These are phyloP conservation scores for Xylaria sp. DNA, from an alignment of 2,329 filamentous ascomycete genomes.

Conservation along the genomic window DNA sequence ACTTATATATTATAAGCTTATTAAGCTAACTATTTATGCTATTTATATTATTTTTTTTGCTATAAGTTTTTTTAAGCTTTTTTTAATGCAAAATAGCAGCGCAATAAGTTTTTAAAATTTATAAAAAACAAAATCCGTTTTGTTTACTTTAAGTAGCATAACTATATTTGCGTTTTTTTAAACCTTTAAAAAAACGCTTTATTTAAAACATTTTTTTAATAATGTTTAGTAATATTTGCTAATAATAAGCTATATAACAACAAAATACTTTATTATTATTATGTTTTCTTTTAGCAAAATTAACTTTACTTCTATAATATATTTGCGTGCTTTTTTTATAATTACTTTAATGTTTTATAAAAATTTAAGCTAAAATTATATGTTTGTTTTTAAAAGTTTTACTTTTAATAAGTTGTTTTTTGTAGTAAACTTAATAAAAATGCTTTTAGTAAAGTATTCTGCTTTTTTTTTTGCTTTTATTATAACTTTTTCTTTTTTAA, in stretches of 20 bases:
- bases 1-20: constrained; percentile 23
- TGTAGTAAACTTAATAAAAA: constrained; percentile 9
- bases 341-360: constrained; percentile 10
- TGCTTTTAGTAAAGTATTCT: constrained; percentile 25
- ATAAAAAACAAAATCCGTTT: constrained; percentile 21
- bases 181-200: constrained; percentile 11
- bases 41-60: constrained; percentile 23
- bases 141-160: constrained; percentile 11
- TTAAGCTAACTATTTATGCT: neutral
- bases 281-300: constrained; percentile 9
- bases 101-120: constrained; percentile 22
- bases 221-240: constrained; percentile 6
- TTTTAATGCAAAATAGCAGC: constrained; percentile 21
- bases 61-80: constrained; percentile 14
- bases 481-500: constrained; percentile 19
- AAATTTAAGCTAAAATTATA: constrained; percentile 4
- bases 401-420: constrained; percentile 19
- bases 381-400: constrained; percentile 1
- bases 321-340: constrained; percentile 19
- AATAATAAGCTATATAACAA: neutral
- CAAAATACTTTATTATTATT: constrained; percentile 18
- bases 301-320: constrained; percentile 18
- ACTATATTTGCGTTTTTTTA: constrained; percentile 12
- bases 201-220: constrained; percentile 19
- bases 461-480: constrained; percentile 6